Base-by-base conservation (phyloP, 23 red algal species). In the Gracilariopsis chorda region DNA sequence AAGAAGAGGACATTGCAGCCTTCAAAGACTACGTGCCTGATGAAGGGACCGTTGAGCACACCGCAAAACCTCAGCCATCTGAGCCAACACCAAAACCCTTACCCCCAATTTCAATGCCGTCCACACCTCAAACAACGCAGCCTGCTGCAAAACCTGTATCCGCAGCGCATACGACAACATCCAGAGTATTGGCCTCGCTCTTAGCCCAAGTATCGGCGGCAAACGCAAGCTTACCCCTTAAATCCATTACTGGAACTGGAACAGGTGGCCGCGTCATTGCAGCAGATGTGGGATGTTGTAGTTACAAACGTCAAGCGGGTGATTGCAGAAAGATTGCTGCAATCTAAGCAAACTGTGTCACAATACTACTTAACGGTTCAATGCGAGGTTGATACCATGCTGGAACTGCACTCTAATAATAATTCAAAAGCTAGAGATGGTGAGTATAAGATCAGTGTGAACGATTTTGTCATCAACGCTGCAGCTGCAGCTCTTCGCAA, bases 401-500 rank as follows among this genome's bases (percentile, higher is more conserved):
- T 90, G 55, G 92, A 63, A 49, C 25, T 99, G 77, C 71, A 89
- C 29, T 42, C 71, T 43, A 23, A 47, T 34, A 83, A 94, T 39
- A 99, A 99, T 82, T 51, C 85, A 30, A 68, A 62, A 20, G 86
- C 92, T 20, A 91, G 77, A 46, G 83, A 94, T 20, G 84, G 84
- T 6, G 70, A 77, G 28, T 83, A 80, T 52, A 98, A 95, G 72
- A 48, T 99, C 29, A 91, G 90, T 48, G 94, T 99, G 48, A 96
- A 99, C 84, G 97, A 99, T 58, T 99, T 99, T 74, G 78, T 99
- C 34, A 90, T 99, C 72, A 95, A 95, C n/a, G 97, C 97, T 33
- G 88, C 83, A 12, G 93, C 97, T 25, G 90, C 88, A 20, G 97
- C 97, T 19, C 87, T 99, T 7, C 77, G 91, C 21, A 90, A 95